These are phyloP conservation scores for Lactarius sp. DNA, from an alignment of 768 basidiomycete genomes.

Conservation along the genomic window DNA sequence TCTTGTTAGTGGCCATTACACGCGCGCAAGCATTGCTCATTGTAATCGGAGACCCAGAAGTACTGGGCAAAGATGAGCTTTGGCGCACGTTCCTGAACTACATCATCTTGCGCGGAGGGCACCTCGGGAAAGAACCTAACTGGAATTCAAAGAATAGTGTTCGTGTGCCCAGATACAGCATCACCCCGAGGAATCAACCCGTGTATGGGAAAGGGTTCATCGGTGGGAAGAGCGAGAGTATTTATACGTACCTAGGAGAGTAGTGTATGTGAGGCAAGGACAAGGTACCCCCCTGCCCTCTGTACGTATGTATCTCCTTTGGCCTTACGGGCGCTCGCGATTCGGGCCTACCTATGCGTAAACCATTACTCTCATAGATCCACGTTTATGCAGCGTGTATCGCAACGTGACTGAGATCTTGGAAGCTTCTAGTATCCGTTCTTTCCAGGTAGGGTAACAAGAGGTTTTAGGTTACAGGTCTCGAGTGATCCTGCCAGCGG, in stretches of 20 bases:
- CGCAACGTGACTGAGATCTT: no score
- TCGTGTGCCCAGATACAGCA: background rate
- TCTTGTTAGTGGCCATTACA: conserved; percentile 52
- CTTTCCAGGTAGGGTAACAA: no score
- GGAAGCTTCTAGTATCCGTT: no score
- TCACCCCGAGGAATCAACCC: background rate
- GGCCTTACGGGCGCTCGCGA: background rate
- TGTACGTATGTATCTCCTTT: background rate
- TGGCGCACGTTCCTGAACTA: conserved; percentile 61
- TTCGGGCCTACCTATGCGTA: background rate
- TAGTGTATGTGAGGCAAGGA: background rate
- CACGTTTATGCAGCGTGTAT: background rate
- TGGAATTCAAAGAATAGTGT: conserved; percentile 34
- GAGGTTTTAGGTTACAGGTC: background rate
- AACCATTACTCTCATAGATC: background rate
- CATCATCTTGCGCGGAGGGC: conserved; percentile 46
- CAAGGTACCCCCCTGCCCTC: background rate
- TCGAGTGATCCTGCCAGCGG: background rate
- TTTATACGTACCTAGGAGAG: background rate
- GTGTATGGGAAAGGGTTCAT: conserved; percentile 10
- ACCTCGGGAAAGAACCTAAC: conserved; percentile 40
- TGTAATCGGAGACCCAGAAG: conserved; percentile 54
- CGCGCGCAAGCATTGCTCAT: conserved; percentile 61
- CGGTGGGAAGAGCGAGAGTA: background rate
- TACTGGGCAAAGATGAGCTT: conserved; percentile 52